These are phyloP conservation scores for Claviceps cyperi DNA, from an alignment of 2,329 filamentous ascomycete genomes.

Conservation along the genomic window DNA sequence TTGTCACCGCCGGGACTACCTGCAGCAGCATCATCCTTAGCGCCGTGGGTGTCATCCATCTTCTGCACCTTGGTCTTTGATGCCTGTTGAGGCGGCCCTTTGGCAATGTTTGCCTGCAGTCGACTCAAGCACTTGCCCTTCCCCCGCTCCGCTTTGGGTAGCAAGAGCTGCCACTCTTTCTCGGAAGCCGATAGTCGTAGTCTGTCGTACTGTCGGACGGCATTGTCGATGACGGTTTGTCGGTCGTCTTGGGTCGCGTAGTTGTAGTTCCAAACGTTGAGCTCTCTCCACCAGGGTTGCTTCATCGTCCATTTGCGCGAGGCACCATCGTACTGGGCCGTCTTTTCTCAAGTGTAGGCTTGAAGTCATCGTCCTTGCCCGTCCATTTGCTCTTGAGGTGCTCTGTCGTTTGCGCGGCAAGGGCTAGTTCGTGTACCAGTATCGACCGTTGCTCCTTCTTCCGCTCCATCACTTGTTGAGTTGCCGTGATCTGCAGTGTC, in stretches of 20 bases:
- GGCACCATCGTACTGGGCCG: slow-evolving; percentile 35
- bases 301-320: slow-evolving; percentile 40
- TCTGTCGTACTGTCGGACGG: slow-evolving; percentile 44
- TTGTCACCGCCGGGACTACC: slow-evolving; percentile 17
- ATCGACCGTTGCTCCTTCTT: slow-evolving; percentile 37
- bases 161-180: slow-evolving; percentile 46
- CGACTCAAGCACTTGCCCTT: slow-evolving; percentile 46
- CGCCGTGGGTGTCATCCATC: slow-evolving; percentile 30
- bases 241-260: slow-evolving; percentile 40
- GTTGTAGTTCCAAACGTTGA: slow-evolving; percentile 48
- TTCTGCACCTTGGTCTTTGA: slow-evolving; percentile 38
- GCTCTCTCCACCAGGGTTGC: slow-evolving; percentile 46
- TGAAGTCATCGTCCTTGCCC: slow-evolving; percentile 39
- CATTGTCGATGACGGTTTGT: slow-evolving; percentile 46
- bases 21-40: slow-evolving; percentile 23
- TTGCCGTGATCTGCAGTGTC: slow-evolving; percentile 33
- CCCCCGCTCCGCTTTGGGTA: slow-evolving; percentile 42
- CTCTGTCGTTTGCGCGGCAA: slow-evolving; percentile 34
- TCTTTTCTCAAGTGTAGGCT: slow-evolving; percentile 44
- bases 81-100: slow-evolving; percentile 29
- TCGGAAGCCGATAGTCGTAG: slow-evolving; percentile 40
- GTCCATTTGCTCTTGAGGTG: slow-evolving; percentile 36
- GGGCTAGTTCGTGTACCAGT: slow-evolving; percentile 47
- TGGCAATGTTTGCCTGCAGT: slow-evolving; percentile 43
- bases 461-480: slow-evolving; percentile 36